These are phyloP conservation scores for Trypanosoma lewisi DNA, from an alignment of 208 protist genomes.

Conservation along the genomic window DNA sequence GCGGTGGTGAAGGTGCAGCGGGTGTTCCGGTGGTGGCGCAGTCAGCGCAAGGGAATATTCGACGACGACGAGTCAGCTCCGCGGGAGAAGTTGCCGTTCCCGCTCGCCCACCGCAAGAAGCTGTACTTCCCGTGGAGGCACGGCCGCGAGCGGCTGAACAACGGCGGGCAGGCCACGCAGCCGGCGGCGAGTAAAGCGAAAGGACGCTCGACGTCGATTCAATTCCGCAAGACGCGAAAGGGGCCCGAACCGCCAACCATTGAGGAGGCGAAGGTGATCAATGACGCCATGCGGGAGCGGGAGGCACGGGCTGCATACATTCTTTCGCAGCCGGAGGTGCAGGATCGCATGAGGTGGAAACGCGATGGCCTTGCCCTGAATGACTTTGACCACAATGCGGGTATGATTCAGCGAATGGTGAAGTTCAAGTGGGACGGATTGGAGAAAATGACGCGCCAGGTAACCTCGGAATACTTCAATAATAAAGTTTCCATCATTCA, in stretches of 20 bases:
- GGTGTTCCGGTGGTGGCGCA: slow-evolving; percentile 58
- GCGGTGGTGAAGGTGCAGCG: slow-evolving; percentile 72
- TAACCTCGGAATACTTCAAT: slow-evolving; percentile 69
- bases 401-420: slow-evolving; percentile 77
- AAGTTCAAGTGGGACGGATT: slow-evolving; percentile 30
- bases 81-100: slow-evolving; percentile 36
- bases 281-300: slow-evolving; percentile 46
- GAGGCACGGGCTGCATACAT: slow-evolving; percentile 23
- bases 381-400: slow-evolving; percentile 85
- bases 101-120: slow-evolving; percentile 30
- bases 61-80: slow-evolving; percentile 24
- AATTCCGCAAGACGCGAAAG: slow-evolving; percentile 45
- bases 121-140: slow-evolving; percentile 83
- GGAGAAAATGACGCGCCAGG: slow-evolving; percentile 44
- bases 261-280: slow-evolving; percentile 52
- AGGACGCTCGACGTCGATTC: slow-evolving; percentile 27
- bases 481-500: slow-evolving; percentile 60
- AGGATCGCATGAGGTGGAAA: slow-evolving; percentile 69
- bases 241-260: slow-evolving; percentile 36
- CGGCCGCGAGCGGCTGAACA: background rate
- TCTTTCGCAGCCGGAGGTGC: slow-evolving; percentile 46
- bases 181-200: background rate
- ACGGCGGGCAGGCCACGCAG: background rate
- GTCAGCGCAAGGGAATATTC: slow-evolving; percentile 24
- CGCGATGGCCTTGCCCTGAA: slow-evolving; percentile 53